These are phyloP conservation scores for Phaffomyces thermotolerans DNA, from an alignment of 805 yeast genomes.

Conservation along the genomic window DNA sequence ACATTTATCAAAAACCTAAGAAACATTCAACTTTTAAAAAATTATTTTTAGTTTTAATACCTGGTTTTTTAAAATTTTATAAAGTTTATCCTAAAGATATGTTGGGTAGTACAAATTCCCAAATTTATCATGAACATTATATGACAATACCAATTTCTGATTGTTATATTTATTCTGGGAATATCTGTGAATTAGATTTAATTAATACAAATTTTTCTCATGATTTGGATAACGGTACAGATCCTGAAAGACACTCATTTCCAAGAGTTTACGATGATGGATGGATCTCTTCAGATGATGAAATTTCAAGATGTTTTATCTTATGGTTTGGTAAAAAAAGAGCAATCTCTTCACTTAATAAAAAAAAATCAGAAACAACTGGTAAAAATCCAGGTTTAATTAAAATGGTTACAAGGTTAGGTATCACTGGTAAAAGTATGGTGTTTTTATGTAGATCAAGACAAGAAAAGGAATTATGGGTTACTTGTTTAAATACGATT, in stretches of 20 bases:
- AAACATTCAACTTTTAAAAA: constrained; percentile 62
- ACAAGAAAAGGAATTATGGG: constrained; percentile 84
- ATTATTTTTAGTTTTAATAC: constrained; percentile 57
- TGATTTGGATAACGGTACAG: constrained; percentile 34
- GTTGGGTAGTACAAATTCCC: constrained; percentile 38
- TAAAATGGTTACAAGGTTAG: constrained; percentile 45
- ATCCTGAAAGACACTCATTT: constrained; percentile 49
- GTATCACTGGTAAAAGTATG: constrained; percentile 59
- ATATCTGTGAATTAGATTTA: constrained; percentile 50
- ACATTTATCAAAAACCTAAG: constrained; percentile 58
- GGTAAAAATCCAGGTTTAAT: constrained; percentile 36
- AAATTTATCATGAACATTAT: constrained; percentile 43
- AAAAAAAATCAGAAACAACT: not conserved
- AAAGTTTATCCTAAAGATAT: constrained; percentile 41
- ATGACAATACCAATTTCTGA: constrained; percentile 54
- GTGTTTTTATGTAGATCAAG: constrained; percentile 78
- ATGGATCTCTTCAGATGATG: constrained; percentile 76
- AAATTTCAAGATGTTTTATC: constrained; percentile 67
- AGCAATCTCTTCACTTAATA: constrained; percentile 22
- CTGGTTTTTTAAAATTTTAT: constrained; percentile 61
- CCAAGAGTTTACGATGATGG: constrained; percentile 81
- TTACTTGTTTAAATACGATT: constrained; percentile 30
- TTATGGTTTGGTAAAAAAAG: constrained; percentile 74
- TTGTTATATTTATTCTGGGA: constrained; percentile 74
- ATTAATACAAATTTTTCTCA: constrained; percentile 27